Conservation (phyloP, 2,329 filamentous ascomycete species). For the Phyllachora maydis region DNA sequence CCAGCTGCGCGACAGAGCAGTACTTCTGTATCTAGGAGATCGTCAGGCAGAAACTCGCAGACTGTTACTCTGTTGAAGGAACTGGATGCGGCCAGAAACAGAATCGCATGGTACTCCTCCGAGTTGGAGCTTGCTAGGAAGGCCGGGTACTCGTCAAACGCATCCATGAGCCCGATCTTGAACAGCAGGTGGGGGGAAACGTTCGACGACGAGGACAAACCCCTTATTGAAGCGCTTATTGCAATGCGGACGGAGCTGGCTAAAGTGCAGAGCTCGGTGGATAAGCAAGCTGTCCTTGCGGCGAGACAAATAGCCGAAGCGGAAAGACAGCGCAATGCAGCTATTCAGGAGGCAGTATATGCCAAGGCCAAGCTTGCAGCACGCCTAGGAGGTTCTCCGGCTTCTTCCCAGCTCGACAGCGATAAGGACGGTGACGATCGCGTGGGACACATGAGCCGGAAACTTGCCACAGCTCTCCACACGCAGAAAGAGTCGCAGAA, state of each 20-base stretch:
- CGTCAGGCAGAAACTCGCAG: conserved; percentile 40
- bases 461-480: conserved; percentile 63
- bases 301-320: conserved; percentile 83
- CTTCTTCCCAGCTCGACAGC: conserved; percentile 35
- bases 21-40: conserved; percentile 35
- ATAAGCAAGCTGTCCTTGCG: conserved; percentile 68
- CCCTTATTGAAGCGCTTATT: conserved; percentile 76
- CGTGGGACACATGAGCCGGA: conserved; percentile 54
- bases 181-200: conserved; percentile 60
- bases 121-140: conserved; percentile 84
- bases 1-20: conserved; percentile 33
- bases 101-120: conserved; percentile 93
- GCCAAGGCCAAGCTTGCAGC: conserved; percentile 84
- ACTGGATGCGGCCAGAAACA: conserved; percentile 62
- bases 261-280: conserved; percentile 77
- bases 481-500: conserved; percentile 62
- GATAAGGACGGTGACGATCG: conserved; percentile 44
- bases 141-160: conserved; percentile 61
- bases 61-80: conserved; percentile 68
- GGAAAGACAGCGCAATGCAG: conserved; percentile 82
- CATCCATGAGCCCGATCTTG: conserved; percentile 47
- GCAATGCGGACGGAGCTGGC: conserved; percentile 78
- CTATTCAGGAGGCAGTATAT: conserved; percentile 88
- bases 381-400: conserved; percentile 40
- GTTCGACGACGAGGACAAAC: conserved; percentile 81